Evolutionary conservation across 2,329 filamentous ascomycete genomes (phyloP), one percentile per base, ranked within the genome.

Genomic region (Metarhizium humberi): DNA sequence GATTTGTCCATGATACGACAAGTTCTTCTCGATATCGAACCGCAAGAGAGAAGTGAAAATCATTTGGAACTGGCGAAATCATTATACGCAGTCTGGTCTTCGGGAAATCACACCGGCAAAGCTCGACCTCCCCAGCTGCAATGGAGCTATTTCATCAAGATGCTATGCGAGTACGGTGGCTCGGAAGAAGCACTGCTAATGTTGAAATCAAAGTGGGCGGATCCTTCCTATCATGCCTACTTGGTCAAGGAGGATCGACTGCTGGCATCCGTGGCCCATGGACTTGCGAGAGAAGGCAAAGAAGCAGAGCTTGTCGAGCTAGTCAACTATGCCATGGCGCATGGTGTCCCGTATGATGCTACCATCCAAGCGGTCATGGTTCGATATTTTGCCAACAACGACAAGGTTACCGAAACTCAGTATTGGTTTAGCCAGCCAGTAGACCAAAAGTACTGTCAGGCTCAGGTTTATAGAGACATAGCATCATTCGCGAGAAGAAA

Each of bases 401-500:
- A 84, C 60, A 73, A 82, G 50, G 65, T 86, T 4, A 67, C 75
- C n/a, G 78, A 81, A 58, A 85, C 85, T 3, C 85, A 87, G 63
- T 66, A 74, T 13, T 90, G 90, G 81, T 91, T 87, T 62, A 71
- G 78, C 25, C 80, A 79, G 58, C 74, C 79, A 1, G 71, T 84
- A 3, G 63, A 70, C 10, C 54, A 63, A 13, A 56, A 57, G 13
- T 56, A 56, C 10, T 60, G 57, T 30, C 60, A 55, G 25, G 56
- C 60, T 14, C 58, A 61, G 16, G 61, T 66, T 2, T 69, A 69
- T 49, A 63, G 64, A 18, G 53, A 61, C 3, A 38, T 73, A n/a
- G 70, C 70, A 3, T 60, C 59, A 45, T 84, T 86, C 61, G 84
- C 82, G 53, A 75, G 80, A 54, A 77, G 80, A 25, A 84, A 82